Conservation (phyloP, 1,284 basidiomycete species). For the Albatrellus sp. region DNA sequence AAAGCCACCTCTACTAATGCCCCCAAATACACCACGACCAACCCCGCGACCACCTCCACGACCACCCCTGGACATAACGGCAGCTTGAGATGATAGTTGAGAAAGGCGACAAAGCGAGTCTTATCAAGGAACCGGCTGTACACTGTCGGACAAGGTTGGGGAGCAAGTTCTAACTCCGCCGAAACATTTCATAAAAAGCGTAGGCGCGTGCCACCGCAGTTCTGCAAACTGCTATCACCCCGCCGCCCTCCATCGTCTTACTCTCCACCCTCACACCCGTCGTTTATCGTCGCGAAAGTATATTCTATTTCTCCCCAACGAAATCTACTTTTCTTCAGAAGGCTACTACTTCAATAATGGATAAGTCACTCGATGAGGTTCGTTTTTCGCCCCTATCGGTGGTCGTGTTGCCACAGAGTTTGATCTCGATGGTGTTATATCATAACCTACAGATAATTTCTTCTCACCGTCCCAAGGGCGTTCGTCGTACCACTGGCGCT, state of each 20-base stretch:
- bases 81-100: background rate
- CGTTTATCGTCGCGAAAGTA: background rate
- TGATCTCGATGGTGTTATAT: too few relatives aligned
- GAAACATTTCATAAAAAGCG: constrained; percentile 4
- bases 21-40: constrained; percentile 45
- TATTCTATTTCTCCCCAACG: background rate
- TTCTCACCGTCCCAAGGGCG: constrained; percentile 30
- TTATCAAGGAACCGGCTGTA: background rate
- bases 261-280: constrained; percentile 1
- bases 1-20: constrained; percentile 21
- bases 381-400: constrained; percentile 16
- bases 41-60: constrained; percentile 21
- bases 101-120: background rate
- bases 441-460: constrained; percentile 55
- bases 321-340: constrained; percentile 9
- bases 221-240: background rate
- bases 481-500: constrained; percentile 29
- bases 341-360: constrained; percentile 31
- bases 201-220: background rate
- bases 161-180: constrained; percentile 9
- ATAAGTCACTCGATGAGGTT: constrained; percentile 87
- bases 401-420: constrained; percentile 11
- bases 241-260: constrained; percentile 4
- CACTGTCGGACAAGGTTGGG: constrained; percentile 1
- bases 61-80: constrained; percentile 49